Conservation (phyloP, 2,329 filamentous ascomycete species). For the Colletotrichum paranaense region DNA sequence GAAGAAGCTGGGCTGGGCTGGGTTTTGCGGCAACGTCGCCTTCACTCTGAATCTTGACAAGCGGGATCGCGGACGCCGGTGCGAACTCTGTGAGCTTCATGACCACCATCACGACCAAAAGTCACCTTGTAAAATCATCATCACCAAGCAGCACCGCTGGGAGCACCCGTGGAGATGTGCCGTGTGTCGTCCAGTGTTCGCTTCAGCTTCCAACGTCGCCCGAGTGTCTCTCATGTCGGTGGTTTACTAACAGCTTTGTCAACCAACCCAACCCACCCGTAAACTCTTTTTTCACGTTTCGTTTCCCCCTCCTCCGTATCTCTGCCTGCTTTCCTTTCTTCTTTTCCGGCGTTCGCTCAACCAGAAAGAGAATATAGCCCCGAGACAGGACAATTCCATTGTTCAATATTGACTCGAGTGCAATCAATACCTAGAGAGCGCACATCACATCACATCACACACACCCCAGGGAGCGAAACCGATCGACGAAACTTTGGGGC, state of each 20-base stretch:
- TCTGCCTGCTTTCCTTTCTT: not conserved
- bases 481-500: conserved; percentile 30
- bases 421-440: not conserved
- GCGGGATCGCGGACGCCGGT: conserved; percentile 25
- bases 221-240: not conserved
- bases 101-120: not conserved
- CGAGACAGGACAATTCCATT: not conserved
- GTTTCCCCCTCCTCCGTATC: not conserved
- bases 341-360: not conserved
- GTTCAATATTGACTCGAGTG: conserved; percentile 12
- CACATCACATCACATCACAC: not conserved
- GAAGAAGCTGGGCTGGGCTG: not conserved
- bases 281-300: not conserved
- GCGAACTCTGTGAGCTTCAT: conserved; percentile 6
- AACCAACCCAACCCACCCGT: conserved; percentile 14
- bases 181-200: not conserved
- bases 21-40: conserved; percentile 1
- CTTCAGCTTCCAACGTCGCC: not conserved
- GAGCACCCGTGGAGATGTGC: conserved; percentile 6
- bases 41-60: conserved; percentile 27
- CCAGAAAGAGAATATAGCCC: not conserved
- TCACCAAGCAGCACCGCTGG: not conserved
- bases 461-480: not conserved
- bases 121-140: not conserved
- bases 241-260: conserved; percentile 32